Evolutionary conservation across 2,329 filamentous ascomycete species (phyloP).

Genomic region (Neofusicoccum ribis): DNA sequence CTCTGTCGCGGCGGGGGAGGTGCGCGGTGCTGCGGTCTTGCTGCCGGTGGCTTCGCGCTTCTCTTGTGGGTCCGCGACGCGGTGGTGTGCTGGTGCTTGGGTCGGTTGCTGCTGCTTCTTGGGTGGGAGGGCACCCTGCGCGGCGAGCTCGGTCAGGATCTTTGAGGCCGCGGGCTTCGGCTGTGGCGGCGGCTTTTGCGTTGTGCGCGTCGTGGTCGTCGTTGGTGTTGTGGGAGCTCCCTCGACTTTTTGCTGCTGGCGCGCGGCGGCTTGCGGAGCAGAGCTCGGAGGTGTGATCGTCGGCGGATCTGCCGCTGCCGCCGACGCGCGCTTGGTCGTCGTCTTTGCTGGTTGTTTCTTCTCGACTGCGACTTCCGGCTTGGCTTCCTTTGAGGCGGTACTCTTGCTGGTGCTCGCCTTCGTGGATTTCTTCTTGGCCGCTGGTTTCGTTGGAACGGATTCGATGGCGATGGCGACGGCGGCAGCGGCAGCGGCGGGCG

Average conservation of each 20-base stretch:
- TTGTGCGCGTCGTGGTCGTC: neutral
- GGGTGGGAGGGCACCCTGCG: neutral
- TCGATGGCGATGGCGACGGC: neutral
- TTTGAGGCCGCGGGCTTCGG: neutral
- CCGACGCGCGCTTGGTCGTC: neutral
- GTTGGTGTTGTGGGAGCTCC: neutral
- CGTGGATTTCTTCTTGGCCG: neutral
- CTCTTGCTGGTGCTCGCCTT: neutral
- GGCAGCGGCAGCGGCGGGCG: neutral
- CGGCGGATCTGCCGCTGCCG: neutral
- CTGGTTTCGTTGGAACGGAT: neutral
- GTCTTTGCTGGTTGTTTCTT: neutral
- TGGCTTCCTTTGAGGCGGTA: neutral
- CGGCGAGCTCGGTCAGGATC: neutral
- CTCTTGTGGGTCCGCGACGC: too few species aligned
- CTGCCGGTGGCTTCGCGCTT: neutral
- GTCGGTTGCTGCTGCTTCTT: neutral
- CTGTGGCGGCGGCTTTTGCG: neutral
- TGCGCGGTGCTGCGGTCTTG: neutral
- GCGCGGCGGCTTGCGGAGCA: neutral
- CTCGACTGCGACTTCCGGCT: neutral
- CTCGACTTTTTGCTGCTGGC: neutral
- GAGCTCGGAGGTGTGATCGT: neutral
- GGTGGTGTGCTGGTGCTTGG: too few species aligned
- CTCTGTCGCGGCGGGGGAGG: neutral